A percentile compares a stretch with the other conserved stretches of the same genome.
Evolutionary conservation across 768 basidiomycete genomes (phyloP).

Genomic region (Hypholoma sublateritium): DNA sequence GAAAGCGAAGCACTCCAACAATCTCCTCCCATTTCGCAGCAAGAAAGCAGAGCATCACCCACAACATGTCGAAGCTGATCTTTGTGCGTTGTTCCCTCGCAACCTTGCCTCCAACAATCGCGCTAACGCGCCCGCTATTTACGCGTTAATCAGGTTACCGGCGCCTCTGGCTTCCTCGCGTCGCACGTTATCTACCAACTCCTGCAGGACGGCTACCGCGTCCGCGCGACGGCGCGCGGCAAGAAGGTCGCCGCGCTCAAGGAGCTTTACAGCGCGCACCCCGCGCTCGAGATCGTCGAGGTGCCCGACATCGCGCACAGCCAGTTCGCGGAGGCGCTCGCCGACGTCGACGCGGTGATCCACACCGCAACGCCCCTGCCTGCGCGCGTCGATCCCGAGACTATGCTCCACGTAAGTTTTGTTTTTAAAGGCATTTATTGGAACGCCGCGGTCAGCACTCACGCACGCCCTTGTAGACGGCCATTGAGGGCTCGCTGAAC

Average conservation of each 20-base stretch:
- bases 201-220: slow-evolving; percentile 45
- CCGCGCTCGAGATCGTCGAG: slow-evolving; percentile 24
- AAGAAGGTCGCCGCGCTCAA: slow-evolving; percentile 19
- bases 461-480: slow-evolving; percentile 21
- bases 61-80: slow-evolving; percentile 3
- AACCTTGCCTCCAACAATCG: not conserved
- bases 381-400: slow-evolving; percentile 16
- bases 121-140: not conserved
- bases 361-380: slow-evolving; percentile 38
- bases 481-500: slow-evolving; percentile 37
- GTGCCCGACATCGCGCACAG: slow-evolving; percentile 26
- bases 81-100: slow-evolving; percentile 1
- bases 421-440: too few species aligned
- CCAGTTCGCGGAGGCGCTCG: slow-evolving; percentile 46
- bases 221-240: slow-evolving; percentile 38
- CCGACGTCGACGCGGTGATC: slow-evolving; percentile 45
- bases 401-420: slow-evolving; percentile 18
- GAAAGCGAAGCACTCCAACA: too few species aligned
- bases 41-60: too few species aligned
- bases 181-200: slow-evolving; percentile 42
- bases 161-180: slow-evolving; percentile 44
- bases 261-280: slow-evolving; percentile 12
- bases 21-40: too few species aligned
- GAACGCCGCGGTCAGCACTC: too few species aligned
- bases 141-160: slow-evolving; percentile 38